These are phyloP conservation scores for Tolypocladium album DNA, from an alignment of 2,329 filamentous ascomycete species.

Conservation along the genomic window DNA sequence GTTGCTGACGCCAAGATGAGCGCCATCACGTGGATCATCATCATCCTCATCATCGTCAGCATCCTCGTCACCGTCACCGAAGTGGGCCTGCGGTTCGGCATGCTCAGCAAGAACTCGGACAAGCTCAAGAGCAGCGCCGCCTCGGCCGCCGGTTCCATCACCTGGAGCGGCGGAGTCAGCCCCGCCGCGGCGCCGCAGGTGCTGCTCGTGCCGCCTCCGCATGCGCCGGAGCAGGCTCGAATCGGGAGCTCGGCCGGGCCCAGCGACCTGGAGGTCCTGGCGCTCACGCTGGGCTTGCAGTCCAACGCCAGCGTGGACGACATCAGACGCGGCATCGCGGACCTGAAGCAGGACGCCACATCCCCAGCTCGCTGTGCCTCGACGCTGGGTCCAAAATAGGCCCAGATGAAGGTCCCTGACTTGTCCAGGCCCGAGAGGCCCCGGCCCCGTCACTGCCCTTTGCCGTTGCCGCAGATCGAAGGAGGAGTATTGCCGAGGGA, in stretches of 20 bases:
- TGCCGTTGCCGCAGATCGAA: not conserved
- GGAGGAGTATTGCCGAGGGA: not conserved
- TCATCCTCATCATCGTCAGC: constrained; percentile 80
- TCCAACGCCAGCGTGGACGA: constrained; percentile 23
- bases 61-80: constrained; percentile 88
- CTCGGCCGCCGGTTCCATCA: constrained; percentile 4
- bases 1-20: constrained; percentile 95
- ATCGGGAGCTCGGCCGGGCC: constrained; percentile 5
- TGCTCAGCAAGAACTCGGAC: constrained; percentile 36
- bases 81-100: constrained; percentile 74
- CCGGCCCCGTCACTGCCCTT: not conserved
- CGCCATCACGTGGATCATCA: constrained; percentile 94
- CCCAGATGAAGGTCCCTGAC: not conserved
- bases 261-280: constrained; percentile 23
- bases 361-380: not conserved
- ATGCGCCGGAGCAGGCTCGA: not conserved
- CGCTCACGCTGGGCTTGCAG: constrained; percentile 20
- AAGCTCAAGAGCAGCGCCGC: constrained; percentile 6
- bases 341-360: constrained; percentile 12
- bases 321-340: constrained; percentile 20
- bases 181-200: constrained; percentile 7
- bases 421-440: not conserved
- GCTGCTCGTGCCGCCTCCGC: constrained; percentile 7
- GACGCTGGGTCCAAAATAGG: not conserved
- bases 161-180: constrained; percentile 6